These are phyloP conservation scores for Kwoniella sp. DNA, from an alignment of 768 basidiomycete species.

Conservation along the genomic window DNA sequence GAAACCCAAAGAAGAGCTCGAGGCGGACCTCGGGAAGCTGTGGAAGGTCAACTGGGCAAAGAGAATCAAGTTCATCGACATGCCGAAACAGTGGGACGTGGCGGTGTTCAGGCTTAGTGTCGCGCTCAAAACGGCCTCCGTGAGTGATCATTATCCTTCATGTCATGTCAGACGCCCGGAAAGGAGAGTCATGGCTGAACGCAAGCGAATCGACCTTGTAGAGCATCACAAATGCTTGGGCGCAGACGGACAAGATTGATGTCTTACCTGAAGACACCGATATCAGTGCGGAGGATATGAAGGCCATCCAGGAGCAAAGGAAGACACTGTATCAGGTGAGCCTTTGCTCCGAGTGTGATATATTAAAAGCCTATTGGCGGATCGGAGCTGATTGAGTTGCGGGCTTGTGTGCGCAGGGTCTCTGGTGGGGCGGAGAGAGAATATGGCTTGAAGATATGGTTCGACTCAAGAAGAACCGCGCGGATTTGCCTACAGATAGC, in stretches of 20 bases:
- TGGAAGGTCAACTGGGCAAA: constrained; percentile 38
- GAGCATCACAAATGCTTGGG: constrained; percentile 38
- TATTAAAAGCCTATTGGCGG: background rate
- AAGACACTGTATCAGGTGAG: constrained; percentile 47
- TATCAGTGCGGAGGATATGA: constrained; percentile 30
- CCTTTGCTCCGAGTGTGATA: background rate
- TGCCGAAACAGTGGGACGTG: constrained; percentile 35
- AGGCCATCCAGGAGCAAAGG: constrained; percentile 24
- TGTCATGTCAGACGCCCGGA: too few species aligned
- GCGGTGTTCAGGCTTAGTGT: constrained; percentile 32
- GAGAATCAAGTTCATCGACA: constrained; percentile 29
- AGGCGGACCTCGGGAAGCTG: background rate
- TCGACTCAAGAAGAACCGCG: constrained; percentile 60
- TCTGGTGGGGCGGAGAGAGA: constrained; percentile 88
- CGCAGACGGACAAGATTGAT: constrained; percentile 45
- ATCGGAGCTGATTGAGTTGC: too few species aligned
- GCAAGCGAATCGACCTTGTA: constrained; percentile 15
- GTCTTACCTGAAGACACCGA: constrained; percentile 26
- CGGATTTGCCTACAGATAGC: constrained; percentile 28
- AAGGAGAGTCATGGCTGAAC: background rate
- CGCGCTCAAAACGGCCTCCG: constrained; percentile 38
- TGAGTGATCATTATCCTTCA: constrained; percentile 23
- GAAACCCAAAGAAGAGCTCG: constrained; percentile 17
- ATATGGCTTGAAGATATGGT: constrained; percentile 86
- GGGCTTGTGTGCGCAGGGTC: constrained; percentile 57